These are phyloP conservation scores for Drechslerella dactyloides DNA, from an alignment of 2,329 filamentous ascomycete genomes.

Conservation along the genomic window DNA sequence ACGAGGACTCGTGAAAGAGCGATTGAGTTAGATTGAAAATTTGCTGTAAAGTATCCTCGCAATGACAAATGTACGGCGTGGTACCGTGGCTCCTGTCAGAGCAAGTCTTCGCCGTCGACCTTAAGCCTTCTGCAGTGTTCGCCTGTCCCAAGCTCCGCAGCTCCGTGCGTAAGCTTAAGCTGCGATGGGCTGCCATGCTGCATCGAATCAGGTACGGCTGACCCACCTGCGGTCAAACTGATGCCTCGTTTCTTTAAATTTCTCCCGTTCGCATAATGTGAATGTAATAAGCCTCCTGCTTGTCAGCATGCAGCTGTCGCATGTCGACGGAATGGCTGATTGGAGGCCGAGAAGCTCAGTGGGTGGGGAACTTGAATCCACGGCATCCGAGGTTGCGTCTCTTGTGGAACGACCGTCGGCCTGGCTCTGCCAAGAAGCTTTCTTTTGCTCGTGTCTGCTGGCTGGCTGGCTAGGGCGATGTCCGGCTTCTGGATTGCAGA, in stretches of 20 bases:
- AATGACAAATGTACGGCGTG: background rate
- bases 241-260: background rate
- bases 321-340: background rate
- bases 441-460: no score
- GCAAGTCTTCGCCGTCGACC: background rate
- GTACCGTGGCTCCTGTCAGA: background rate
- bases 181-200: conserved; percentile 7
- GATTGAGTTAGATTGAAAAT: background rate
- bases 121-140: background rate
- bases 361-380: background rate
- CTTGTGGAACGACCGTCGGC: no score
- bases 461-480: conserved; percentile 24
- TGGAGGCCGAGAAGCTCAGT: background rate
- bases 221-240: background rate
- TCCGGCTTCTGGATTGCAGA: conserved; percentile 30
- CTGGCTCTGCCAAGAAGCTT: no score
- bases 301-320: conserved; percentile 5
- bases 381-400: background rate
- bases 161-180: conserved; percentile 1
- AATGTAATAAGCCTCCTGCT: background rate
- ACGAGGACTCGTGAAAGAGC: background rate
- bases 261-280: background rate
- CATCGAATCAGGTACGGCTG: conserved; percentile 5
- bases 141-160: background rate
- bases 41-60: background rate